Base-by-base conservation (phyloP, 2,329 filamentous ascomycete genomes). In the Ilyonectria sp. region DNA sequence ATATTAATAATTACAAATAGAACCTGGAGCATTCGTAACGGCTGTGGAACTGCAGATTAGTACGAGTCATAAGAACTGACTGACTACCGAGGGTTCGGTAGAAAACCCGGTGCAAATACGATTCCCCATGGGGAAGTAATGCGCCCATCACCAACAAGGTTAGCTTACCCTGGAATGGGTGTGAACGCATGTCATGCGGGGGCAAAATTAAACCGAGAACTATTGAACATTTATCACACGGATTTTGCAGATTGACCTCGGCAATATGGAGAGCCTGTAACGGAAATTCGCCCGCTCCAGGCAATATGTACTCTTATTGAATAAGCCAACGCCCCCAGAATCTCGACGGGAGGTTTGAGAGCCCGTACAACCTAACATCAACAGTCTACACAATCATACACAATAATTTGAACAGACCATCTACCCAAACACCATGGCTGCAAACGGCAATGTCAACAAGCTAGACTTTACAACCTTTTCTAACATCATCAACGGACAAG, bases 401-500 rank as follows among this genome's bases (percentile, higher is more conserved):
- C 47, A 4, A 31, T 11, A 8, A 10, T 10, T 26, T 10, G 26
- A 33, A 31, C 26, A n/a, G 26, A 50, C 11, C 2, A 50, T n/a
- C 47, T 17, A 33, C 9, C 26, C 11, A 29, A n/a, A 6, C 47
- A 31, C 47, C 23, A 50, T 50, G 47, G 17, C 47, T 31, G 15
- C 26, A 11, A 29, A 4, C 5, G 23, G 17, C 3, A 4, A 9
- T 10, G 6, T 29, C 17, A n/a, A 50, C 21, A 29, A 10, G 2
- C n/a, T 50, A 15, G 47, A 50, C 47, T 50, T 50, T 31, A n/a
- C 47, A 1, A 19, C 26, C 15, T 50, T 50, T 50, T 50, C 47
- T 15, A 50, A 50, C 47, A 31, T 50, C 26, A 50, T 50, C 47
- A 50, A 50, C 47, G 47, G 47, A 15, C 13, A 50, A 31, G 7